Evolutionary conservation across 306 rosid genomes (phyloP), one percentile per base, ranked within the genome.

Genomic region (Trifolium dubium): DNA sequence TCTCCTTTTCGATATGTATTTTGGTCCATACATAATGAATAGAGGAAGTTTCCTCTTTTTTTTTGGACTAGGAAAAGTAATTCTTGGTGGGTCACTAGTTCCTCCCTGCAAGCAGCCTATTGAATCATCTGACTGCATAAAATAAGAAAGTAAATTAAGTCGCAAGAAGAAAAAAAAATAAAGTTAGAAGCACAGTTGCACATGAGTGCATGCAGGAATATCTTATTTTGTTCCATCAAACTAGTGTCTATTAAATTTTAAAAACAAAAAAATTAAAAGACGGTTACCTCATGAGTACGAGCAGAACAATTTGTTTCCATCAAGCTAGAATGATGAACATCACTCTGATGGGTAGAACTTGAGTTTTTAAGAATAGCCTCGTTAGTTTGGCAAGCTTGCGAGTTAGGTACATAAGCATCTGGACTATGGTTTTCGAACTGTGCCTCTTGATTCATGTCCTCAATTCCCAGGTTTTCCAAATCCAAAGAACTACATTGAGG

Each of bases 301-400:
- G 93, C 89, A 5, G 87, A 66, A 9, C 40, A 68, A 80, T 86
- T 89, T 35, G 83, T 82, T 71, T 86, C 82, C 90, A 86, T 85
- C 40, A 87, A 73, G 78, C 83, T 75, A 56, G 84, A 79, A 32
- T 14, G 82, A 5, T 60, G 53, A 64, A 10, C 79, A 73, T 70
- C 50, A 59, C 35, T 69, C 28, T 10, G 73, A 32, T 23, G 71
- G 18, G 51, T 71, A 65, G 78, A 54, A 5, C 81, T 37, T 19
- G 60, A 17, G 19, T 73, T 70, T 9, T 37, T 83, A 28, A 13
- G 9, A 75, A 4, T 62, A 40, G 47, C 72, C 60, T 71, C 77
- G 51, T 54, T n/a, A 44, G 46, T 35, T 34, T 39, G 58, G 69
- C 74, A 79, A 30, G 32, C 64, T 6, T 82, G 68, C 18, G 75